phyloP scores from a whole-genome alignment of 2,329 filamentous ascomycete genomes.

The Penicillium sp. region DNA sequence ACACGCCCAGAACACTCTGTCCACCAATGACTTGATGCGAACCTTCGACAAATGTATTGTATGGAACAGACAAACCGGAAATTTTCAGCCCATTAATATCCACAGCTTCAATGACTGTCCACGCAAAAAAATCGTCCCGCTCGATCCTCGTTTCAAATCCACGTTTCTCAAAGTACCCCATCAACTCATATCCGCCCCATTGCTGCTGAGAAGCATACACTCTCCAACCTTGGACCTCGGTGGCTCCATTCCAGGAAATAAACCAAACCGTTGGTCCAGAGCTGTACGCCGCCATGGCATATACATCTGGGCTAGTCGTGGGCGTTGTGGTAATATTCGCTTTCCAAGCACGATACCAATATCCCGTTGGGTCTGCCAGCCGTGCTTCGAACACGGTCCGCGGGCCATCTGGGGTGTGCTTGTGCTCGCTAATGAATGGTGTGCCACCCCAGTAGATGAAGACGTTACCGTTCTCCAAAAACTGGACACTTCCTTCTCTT shows the following conservation, averaged over 20 bases:
- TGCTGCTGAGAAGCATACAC: slow-evolving; percentile 1
- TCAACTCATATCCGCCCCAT: neutral
- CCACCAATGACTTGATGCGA: neutral
- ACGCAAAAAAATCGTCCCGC: neutral
- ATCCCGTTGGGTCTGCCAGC: neutral
- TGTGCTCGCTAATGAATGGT: neutral
- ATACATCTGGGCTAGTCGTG: neutral
- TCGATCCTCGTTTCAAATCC: neutral
- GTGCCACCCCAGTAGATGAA: neutral
- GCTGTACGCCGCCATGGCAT: neutral
- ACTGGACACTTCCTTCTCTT: neutral
- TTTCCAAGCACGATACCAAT: slow-evolving; percentile 1
- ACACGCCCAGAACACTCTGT: neutral
- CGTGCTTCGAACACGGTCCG: neutral
- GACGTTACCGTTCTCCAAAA: neutral
- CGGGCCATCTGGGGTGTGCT: neutral
- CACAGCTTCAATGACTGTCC: neutral
- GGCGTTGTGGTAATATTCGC: neutral
- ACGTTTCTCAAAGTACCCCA: neutral
- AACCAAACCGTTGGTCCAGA: neutral
- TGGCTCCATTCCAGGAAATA: slow-evolving; percentile 3
- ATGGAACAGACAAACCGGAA: neutral
- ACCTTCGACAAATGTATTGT: neutral
- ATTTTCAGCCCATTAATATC: neutral
- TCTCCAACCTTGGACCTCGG: neutral